Percentiles rank a stretch among this genome's conserved stretches.
These are phyloP conservation scores for Glycine tomentella DNA, from an alignment of 306 rosid genomes.

Conservation along the genomic window DNA sequence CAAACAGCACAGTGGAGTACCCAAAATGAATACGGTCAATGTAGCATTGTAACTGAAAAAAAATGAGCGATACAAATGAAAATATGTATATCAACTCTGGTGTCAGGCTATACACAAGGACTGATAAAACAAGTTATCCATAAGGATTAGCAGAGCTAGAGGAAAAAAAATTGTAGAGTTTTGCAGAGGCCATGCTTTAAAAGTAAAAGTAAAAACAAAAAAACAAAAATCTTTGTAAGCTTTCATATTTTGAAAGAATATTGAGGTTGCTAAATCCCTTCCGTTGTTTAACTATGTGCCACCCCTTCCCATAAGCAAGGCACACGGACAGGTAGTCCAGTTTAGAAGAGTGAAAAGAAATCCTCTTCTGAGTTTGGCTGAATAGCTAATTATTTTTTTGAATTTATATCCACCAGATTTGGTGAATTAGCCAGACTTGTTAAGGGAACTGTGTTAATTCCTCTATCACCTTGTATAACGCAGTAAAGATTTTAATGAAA, in stretches of 20 bases:
- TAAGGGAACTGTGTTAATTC: neutral
- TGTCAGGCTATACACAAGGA: neutral
- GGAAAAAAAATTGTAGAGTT: neutral
- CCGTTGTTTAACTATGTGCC: neutral
- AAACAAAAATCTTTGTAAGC: neutral
- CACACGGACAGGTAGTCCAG: neutral
- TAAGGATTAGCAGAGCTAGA: neutral
- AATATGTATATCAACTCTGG: neutral
- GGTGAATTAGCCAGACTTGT: neutral
- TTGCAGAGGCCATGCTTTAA: neutral
- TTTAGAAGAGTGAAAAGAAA: constrained; percentile 7
- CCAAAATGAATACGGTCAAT: neutral
- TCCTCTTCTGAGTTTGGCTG: neutral
- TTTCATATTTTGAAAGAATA: neutral
- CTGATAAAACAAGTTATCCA: neutral
- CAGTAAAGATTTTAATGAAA: neutral
- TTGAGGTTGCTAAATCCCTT: neutral
- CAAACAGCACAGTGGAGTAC: neutral
- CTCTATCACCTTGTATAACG: constrained; percentile 9
- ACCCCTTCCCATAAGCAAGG: neutral
- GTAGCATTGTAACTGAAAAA: neutral
- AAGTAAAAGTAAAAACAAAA: neutral
- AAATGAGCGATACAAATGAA: constrained; percentile 1
- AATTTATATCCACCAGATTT: neutral
- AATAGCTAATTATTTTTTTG: neutral